Evolutionary conservation across 1,284 basidiomycete species (phyloP).

Genomic region (Malassezia japonica): DNA sequence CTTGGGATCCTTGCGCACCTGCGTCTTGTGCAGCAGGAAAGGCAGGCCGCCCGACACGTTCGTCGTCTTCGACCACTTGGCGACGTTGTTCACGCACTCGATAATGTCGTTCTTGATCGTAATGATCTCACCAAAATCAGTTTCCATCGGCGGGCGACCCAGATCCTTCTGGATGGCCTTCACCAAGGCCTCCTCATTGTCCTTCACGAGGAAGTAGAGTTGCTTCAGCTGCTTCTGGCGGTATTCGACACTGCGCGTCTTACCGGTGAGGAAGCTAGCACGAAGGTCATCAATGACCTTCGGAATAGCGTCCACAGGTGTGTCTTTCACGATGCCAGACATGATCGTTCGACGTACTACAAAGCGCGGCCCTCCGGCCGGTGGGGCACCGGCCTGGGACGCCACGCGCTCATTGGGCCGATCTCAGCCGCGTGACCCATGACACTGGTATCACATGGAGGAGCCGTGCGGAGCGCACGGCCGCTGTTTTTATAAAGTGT

Average conservation of each 20-base stretch:
- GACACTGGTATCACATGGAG: too few relatives aligned
- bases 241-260: slow-evolving; percentile 55
- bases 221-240: slow-evolving; percentile 59
- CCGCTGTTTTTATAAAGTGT: too few relatives aligned
- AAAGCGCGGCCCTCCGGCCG: too few relatives aligned
- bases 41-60: slow-evolving; percentile 37
- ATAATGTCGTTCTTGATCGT: slow-evolving; percentile 55
- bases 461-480: too few relatives aligned
- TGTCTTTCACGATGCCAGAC: not conserved
- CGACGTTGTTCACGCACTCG: slow-evolving; percentile 60
- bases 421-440: too few relatives aligned
- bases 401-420: too few relatives aligned
- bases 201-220: slow-evolving; percentile 57
- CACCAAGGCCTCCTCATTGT: slow-evolving; percentile 55
- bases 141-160: slow-evolving; percentile 51
- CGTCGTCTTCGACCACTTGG: slow-evolving; percentile 47
- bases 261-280: slow-evolving; percentile 54
- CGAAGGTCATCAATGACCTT: slow-evolving; percentile 52
- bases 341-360: slow-evolving; percentile 1
- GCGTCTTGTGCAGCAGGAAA: slow-evolving; percentile 44
- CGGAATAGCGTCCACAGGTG: slow-evolving; percentile 6
- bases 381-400: too few relatives aligned
- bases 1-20: slow-evolving; percentile 49
- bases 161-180: slow-evolving; percentile 56
- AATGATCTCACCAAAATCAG: slow-evolving; percentile 44